phyloP scores from a whole-genome alignment of 2,329 filamentous ascomycete species.

The Domatiomyces catenatus region DNA sequence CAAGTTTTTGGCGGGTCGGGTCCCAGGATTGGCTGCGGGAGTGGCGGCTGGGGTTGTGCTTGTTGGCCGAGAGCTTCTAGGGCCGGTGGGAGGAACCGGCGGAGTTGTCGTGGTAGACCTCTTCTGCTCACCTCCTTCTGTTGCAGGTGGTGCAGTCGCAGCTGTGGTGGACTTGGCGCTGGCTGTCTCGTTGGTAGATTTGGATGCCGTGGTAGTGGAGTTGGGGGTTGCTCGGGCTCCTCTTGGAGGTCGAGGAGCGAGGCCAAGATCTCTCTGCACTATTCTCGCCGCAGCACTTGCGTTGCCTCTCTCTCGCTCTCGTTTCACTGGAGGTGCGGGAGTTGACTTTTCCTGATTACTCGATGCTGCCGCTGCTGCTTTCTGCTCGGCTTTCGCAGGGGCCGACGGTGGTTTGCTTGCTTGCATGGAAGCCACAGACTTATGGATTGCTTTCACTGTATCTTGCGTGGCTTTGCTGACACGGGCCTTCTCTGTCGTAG shows the following conservation, averaged over 20 bases:
- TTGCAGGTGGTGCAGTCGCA: slow-evolving; percentile 12
- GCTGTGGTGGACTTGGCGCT: slow-evolving; percentile 2
- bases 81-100: slow-evolving; percentile 13
- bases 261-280: slow-evolving; percentile 46
- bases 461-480: slow-evolving; percentile 48
- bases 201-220: slow-evolving; percentile 8
- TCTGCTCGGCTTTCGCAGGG: slow-evolving; percentile 23
- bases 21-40: slow-evolving; percentile 2
- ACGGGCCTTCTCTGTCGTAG: slow-evolving; percentile 23
- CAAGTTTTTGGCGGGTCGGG: slow-evolving; percentile 18
- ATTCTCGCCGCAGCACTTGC: slow-evolving; percentile 41
- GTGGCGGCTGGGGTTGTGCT: slow-evolving; percentile 5
- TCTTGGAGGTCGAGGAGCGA: slow-evolving; percentile 19
- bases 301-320: slow-evolving; percentile 39
- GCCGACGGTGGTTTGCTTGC: slow-evolving; percentile 23
- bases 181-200: slow-evolving; percentile 18
- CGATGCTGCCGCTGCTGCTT: slow-evolving; percentile 16
- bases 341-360: slow-evolving; percentile 5
- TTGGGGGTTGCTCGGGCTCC: slow-evolving; percentile 14
- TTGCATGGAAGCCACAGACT: slow-evolving; percentile 25
- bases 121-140: slow-evolving; percentile 12
- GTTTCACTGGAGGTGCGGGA: slow-evolving; percentile 26
- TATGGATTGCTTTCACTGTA: slow-evolving; percentile 43
- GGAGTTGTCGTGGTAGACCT: slow-evolving; percentile 7
- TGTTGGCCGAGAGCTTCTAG: slow-evolving; percentile 10